phyloP scores from a whole-genome alignment of 2,329 filamentous ascomycete genomes.

The Penicillium freii region DNA sequence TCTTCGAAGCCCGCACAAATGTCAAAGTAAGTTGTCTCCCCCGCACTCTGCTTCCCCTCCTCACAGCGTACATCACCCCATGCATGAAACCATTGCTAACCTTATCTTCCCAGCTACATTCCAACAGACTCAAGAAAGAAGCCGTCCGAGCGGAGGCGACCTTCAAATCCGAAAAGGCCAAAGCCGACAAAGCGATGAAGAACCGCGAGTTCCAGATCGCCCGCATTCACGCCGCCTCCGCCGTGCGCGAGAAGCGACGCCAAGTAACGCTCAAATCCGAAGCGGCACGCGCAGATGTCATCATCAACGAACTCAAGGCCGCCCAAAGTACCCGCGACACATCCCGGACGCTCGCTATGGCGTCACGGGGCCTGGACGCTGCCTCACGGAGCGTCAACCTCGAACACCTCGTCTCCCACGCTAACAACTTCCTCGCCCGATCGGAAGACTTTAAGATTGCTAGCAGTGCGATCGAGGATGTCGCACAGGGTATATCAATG shows the following conservation, averaged over 20 bases:
- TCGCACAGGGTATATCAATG: conserved; percentile 43
- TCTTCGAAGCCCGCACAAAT: conserved; percentile 45
- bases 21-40: conserved; percentile 34
- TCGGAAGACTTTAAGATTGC: conserved; percentile 47
- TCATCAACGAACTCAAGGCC: conserved; percentile 50
- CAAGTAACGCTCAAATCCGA: conserved; percentile 47
- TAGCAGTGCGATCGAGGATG: conserved; percentile 42
- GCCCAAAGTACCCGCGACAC: conserved; percentile 49
- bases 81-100: neutral
- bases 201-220: conserved; percentile 51
- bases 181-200: conserved; percentile 50
- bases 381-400: conserved; percentile 48
- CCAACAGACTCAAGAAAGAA: conserved; percentile 50
- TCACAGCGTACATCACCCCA: neutral
- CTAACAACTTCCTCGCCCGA: conserved; percentile 44
- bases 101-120: conserved; percentile 40
- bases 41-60: neutral
- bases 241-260: conserved; percentile 48
- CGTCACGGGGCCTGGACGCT: conserved; percentile 46
- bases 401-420: conserved; percentile 43
- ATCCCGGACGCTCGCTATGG: conserved; percentile 45
- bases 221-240: conserved; percentile 48
- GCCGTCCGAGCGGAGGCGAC: conserved; percentile 47
- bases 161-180: conserved; percentile 48
- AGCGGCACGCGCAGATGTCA: conserved; percentile 49